Base-by-base conservation (phyloP, 1,139 yeast genomes). In the Geotrichum citri-aurantii region DNA sequence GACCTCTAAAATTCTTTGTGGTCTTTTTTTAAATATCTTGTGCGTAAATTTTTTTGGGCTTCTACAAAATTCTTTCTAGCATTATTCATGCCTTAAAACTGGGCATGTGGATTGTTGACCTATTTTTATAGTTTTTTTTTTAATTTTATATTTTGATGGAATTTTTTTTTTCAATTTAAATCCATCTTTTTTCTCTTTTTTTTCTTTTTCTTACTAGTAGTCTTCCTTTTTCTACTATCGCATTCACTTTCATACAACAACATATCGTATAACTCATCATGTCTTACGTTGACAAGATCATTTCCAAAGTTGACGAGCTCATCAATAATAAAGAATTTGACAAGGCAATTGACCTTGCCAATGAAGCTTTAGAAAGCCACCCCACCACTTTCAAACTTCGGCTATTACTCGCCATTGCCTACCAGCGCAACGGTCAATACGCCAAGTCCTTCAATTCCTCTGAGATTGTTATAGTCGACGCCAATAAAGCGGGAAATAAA, bases 391-490 rank as follows among this genome's bases (percentile, higher is more conserved):
- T 81, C 61, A 74, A 71, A 55, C 63, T 67, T 7, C 61, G 61
- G 49, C 42, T 66, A 23, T 56, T 61, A 50, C 50, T 54, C 63
- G 75, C 91, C 4, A 80, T 78, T 33, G 82, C 84, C 0, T 75
- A 80, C 61, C 84, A 82, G 62, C 81, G 88, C 63, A 68, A 79
- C 61, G 79, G 77, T 65, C 74, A 79, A 63, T 74, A 71, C 67
- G 79, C 80, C 40, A 72, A 74, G 46, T 84, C 93, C 53, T 71
- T 81, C 57, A 72, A 73, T 2, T 84, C 81, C 62, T 76, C 88
- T 23, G 77, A 81, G 10, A 69, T 72, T 27, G 93, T 95, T 0
- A 76, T 83, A 47, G 69, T 73, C 0, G 67, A 81, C 31, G 91
- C 95, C 0, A 71, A 74, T 47, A 72, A 71, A 5, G 72, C 81